Percentiles rank a stretch among this genome's conserved stretches.
Conservation (phyloP, 2,329 filamentous ascomycete genomes). For the Aspergillus bombycis region DNA sequence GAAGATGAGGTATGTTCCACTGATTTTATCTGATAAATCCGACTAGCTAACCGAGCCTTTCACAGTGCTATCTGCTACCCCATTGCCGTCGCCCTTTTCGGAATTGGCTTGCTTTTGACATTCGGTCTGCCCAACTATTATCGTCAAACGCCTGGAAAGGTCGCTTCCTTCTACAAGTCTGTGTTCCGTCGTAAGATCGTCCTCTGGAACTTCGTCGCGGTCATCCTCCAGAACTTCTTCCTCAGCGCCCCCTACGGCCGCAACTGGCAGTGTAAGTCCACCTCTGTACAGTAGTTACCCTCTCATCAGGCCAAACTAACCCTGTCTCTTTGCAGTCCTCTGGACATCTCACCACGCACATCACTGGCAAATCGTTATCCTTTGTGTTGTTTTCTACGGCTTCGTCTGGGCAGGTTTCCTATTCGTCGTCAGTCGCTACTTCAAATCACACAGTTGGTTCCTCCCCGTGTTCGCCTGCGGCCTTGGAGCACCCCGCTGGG, state of each 20-base stretch:
- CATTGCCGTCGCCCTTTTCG: conserved; percentile 60
- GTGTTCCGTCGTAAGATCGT: conserved; percentile 66
- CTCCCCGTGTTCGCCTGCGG: conserved; percentile 69
- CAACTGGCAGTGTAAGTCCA: conserved; percentile 61
- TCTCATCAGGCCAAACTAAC: conserved; percentile 9
- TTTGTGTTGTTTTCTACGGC: conserved; percentile 54
- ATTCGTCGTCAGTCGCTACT: conserved; percentile 56
- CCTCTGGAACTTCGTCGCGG: conserved; percentile 67
- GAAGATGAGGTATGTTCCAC: conserved; percentile 43
- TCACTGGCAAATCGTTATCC: conserved; percentile 60
- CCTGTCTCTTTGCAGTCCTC: conserved; percentile 45
- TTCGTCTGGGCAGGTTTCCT: conserved; percentile 57
- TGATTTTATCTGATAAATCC: background rate
- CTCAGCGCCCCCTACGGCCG: conserved; percentile 67
- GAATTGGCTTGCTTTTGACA: conserved; percentile 58
- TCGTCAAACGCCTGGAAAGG: conserved; percentile 63
- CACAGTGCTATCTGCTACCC: conserved; percentile 59
- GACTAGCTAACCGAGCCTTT: conserved; percentile 22
- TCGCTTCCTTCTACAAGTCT: conserved; percentile 66
- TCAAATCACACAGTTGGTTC: conserved; percentile 67
- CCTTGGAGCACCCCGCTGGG: conserved; percentile 66
- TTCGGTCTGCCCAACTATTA: conserved; percentile 67
- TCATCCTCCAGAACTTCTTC: conserved; percentile 69
- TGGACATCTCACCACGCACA: conserved; percentile 62
- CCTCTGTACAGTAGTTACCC: no score